Conservation (phyloP, 1,139 yeast species). For the Yamadazyma friedrichii region DNA sequence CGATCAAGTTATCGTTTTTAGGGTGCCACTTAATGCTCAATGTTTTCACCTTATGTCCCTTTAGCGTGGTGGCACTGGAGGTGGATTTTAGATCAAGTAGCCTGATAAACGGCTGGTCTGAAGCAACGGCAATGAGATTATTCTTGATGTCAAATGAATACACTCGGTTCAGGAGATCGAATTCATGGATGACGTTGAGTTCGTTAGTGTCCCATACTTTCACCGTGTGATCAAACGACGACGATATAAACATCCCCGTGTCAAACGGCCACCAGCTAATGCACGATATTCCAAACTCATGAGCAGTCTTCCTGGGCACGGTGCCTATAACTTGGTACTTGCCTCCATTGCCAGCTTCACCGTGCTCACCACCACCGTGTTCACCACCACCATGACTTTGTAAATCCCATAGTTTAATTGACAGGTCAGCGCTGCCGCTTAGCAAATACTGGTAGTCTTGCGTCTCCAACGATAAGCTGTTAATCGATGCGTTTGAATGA, state of each 20-base stretch:
- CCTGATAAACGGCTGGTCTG: slow-evolving; percentile 69
- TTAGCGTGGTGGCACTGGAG: slow-evolving; percentile 66
- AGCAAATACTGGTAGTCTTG: slow-evolving; percentile 50
- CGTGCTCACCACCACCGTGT: slow-evolving; percentile 13
- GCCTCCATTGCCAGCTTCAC: too few species aligned
- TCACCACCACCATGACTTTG: too few species aligned
- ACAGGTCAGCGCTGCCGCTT: too few species aligned
- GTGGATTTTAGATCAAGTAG: slow-evolving; percentile 71
- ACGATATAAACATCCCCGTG: slow-evolving; percentile 79
- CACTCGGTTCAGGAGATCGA: slow-evolving; percentile 52
- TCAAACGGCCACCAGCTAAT: slow-evolving; percentile 90
- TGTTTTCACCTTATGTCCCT: slow-evolving; percentile 64
- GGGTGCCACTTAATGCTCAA: slow-evolving; percentile 81
- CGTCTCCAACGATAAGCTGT: slow-evolving; percentile 63
- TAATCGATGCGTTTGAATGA: slow-evolving; percentile 53
- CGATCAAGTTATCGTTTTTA: slow-evolving; percentile 53
- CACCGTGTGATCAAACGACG: slow-evolving; percentile 76
- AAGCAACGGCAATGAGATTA: slow-evolving; percentile 66
- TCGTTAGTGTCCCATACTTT: slow-evolving; percentile 81
- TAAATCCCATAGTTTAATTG: too few species aligned
- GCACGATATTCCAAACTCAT: slow-evolving; percentile 70
- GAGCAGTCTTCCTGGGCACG: slow-evolving; percentile 57
- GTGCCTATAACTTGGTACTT: slow-evolving; percentile 28
- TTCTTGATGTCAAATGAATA: slow-evolving; percentile 52
- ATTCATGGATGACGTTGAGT: slow-evolving; percentile 62